phyloP scores from a whole-genome alignment of 176 grass and related monocot species.

The Poa annua region DNA sequence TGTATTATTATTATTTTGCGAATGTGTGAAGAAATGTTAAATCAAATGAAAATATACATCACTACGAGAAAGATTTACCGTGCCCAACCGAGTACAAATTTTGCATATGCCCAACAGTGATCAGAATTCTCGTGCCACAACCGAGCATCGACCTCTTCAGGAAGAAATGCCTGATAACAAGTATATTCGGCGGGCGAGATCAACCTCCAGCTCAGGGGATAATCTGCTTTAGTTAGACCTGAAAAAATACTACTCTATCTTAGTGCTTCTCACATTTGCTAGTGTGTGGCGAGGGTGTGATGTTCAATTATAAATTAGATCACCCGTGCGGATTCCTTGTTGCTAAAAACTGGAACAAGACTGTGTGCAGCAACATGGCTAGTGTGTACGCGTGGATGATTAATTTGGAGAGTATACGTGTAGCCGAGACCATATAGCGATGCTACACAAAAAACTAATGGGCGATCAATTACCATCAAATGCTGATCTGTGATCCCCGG shows the following conservation, averaged over 20 bases:
- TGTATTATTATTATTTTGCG: no score
- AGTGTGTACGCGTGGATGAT: constrained; percentile 12
- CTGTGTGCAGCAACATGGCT: neutral
- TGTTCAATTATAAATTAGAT: neutral
- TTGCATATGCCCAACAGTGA: neutral
- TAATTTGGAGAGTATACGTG: neutral
- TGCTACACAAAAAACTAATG: neutral
- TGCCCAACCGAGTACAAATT: neutral
- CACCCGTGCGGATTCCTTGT: neutral
- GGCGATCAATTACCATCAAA: neutral
- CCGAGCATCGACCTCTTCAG: neutral
- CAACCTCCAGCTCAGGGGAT: neutral
- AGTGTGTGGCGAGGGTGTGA: neutral
- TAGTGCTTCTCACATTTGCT: neutral
- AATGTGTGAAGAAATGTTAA: no score
- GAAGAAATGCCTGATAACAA: neutral
- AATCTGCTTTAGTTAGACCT: neutral
- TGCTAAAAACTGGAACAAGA: constrained; percentile 34
- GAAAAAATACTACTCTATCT: neutral
- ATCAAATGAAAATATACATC: no score
- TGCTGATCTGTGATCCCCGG: no score
- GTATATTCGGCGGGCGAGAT: neutral
- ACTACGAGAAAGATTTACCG: neutral
- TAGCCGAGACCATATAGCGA: neutral
- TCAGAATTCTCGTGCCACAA: neutral